Percentiles rank a stretch among this genome's conserved stretches.
Conservation (phyloP, 352 stramenopile species). For the Saprolegnia parasitica region DNA sequence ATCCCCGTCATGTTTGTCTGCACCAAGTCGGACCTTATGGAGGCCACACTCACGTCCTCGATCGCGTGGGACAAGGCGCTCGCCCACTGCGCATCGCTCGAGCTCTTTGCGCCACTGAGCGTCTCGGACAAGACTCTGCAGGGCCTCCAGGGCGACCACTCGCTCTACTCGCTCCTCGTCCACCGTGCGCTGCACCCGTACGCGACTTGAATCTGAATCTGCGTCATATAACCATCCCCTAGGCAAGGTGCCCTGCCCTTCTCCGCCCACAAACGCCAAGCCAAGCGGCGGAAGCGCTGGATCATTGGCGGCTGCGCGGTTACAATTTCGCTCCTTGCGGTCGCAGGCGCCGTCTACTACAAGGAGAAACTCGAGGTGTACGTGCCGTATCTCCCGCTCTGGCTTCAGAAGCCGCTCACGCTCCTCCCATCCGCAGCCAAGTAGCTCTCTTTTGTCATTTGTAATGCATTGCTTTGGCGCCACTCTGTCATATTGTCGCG, state of each 20-base stretch:
- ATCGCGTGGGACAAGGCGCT: constrained; percentile 7
- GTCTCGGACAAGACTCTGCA: constrained; percentile 3
- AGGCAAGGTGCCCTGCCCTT: constrained; percentile 23
- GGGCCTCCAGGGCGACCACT: constrained; percentile 16
- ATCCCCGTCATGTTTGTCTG: constrained; percentile 28
- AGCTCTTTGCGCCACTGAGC: constrained; percentile 7
- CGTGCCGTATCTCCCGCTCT: background rate
- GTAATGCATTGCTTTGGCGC: too few relatives aligned
- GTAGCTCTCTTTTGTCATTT: background rate
- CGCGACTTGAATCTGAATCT: background rate
- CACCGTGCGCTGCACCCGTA: constrained; percentile 26
- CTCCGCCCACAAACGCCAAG: constrained; percentile 14
- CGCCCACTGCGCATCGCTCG: constrained; percentile 10
- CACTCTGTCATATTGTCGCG: too few relatives aligned
- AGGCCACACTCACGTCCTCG: constrained; percentile 5
- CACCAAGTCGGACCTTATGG: constrained; percentile 2
- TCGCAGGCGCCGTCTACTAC: constrained; percentile 17
- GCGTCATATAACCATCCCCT: background rate
- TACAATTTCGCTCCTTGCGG: background rate
- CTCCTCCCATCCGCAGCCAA: background rate
- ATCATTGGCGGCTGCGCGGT: constrained; percentile 5
- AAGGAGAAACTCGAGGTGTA: constrained; percentile 8
- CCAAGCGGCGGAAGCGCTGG: constrained; percentile 9
- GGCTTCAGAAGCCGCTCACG: background rate
- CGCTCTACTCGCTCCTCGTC: constrained; percentile 22